A percentile compares a stretch with the other conserved stretches of the same genome.
phyloP scores from a whole-genome alignment of 768 basidiomycete genomes.

The Tephrocybe rancida region DNA sequence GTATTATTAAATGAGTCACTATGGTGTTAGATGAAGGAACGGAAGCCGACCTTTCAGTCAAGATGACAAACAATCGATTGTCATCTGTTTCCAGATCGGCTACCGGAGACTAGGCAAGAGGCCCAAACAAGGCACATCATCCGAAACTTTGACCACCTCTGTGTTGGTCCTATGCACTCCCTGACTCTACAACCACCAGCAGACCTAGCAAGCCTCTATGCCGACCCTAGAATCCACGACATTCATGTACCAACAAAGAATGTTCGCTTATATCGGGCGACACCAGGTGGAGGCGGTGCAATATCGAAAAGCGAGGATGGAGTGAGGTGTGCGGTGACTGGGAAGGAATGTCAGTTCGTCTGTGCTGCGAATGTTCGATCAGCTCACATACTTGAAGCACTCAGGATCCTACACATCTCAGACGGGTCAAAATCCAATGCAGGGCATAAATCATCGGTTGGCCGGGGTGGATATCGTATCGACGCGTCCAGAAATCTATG shows the following conservation, averaged over 20 bases:
- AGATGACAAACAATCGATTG: no score
- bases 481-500: constrained; percentile 78
- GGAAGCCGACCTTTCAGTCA: no score
- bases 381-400: constrained; percentile 38
- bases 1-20: no score
- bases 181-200: background rate
- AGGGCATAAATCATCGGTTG: constrained; percentile 56
- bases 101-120: no score
- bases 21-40: no score
- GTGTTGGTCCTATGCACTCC: constrained; percentile 2
- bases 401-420: constrained; percentile 61
- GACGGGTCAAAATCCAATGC: constrained; percentile 42
- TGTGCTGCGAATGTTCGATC: background rate
- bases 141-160: no score
- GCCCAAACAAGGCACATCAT: no score
- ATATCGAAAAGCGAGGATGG: constrained; percentile 74
- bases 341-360: constrained; percentile 64
- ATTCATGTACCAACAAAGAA: constrained; percentile 47
- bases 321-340: constrained; percentile 67
- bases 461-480: constrained; percentile 65
- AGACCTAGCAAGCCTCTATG: constrained; percentile 23
- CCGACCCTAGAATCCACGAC: constrained; percentile 43
- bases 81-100: no score
- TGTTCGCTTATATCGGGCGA: constrained; percentile 63
- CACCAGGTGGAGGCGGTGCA: constrained; percentile 62